Evolutionary conservation across 164 flowering plant species (phyloP).

Genomic region (Akebia trifoliata): DNA sequence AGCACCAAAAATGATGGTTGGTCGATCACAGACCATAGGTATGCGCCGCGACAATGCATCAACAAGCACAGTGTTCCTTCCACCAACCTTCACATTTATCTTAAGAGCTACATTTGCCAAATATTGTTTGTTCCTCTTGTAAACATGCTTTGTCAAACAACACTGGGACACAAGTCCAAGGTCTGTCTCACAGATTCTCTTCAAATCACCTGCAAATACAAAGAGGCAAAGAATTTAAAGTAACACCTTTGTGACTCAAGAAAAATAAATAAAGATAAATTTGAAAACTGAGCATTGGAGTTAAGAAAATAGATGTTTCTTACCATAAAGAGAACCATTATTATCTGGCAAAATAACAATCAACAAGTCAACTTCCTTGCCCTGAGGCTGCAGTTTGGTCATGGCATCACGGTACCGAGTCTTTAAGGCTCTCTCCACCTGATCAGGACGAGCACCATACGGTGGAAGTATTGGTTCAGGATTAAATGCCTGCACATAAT

Average conservation of each 20-base stretch:
- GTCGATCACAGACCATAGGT: slow-evolving; percentile 13
- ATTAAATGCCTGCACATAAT: too few relatives aligned
- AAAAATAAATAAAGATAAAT: neutral
- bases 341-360: slow-evolving; percentile 12
- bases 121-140: neutral
- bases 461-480: slow-evolving; percentile 29
- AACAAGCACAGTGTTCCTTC: slow-evolving; percentile 9
- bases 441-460: neutral
- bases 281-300: neutral
- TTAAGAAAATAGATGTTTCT: neutral
- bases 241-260: neutral
- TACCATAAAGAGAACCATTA: slow-evolving; percentile 15
- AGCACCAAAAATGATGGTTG: too few relatives aligned
- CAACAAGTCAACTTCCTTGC: slow-evolving; percentile 9
- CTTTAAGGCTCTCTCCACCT: too few relatives aligned
- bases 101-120: too few relatives aligned
- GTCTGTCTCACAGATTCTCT: slow-evolving; percentile 15
- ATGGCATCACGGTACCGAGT: neutral
- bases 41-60: slow-evolving; percentile 7
- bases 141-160: slow-evolving; percentile 7
- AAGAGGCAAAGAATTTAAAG: neutral
- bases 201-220: too few relatives aligned
- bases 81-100: slow-evolving; percentile 10
- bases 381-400: slow-evolving; percentile 7
- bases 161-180: slow-evolving; percentile 14